Base-by-base conservation (phyloP, 208 protist genomes). In the Acanthamoeba healyi region DNA sequence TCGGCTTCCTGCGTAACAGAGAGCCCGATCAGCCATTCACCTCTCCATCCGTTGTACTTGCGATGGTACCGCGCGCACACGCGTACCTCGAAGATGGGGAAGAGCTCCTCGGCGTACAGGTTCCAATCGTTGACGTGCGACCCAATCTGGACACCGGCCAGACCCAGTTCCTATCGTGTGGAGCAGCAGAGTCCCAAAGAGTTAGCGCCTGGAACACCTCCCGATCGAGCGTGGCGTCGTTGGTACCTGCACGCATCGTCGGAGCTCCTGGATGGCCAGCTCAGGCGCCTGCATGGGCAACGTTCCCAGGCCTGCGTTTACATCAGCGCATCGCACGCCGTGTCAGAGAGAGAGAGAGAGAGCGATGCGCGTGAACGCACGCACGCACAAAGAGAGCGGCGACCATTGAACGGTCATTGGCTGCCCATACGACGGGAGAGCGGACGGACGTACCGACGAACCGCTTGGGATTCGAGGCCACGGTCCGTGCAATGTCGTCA, bases 131-230 rank as follows among this genome's bases (percentile, higher is more conserved):
- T 97, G 5, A 98, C 84, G 77, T 98, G 97, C 9, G 96, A 94
- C 19, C 98, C 98, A 42, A 98, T 98, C 61, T 98, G 96, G 29
- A 98, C 86, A 36, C 98, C 97, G 10, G 91, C 79, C 10, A 98
- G 58, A 0, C 97, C 97, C 15, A 98, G 91, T 4, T 98, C 97
- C 26, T 79, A 42, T 7, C 7, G 70, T 10, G 14, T 42, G 29
- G 17, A 22, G 7, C 70, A 79, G 61, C 61, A 84, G n/a, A n/a
- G n/a, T n/a, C n/a, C n/a, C n/a, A n/a, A n/a, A n/a, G n/a, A n/a
- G n/a, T n/a, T n/a, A n/a, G n/a, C n/a, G n/a, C n/a, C n/a, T n/a
- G n/a, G n/a, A n/a, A n/a, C n/a, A n/a, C n/a, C n/a, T n/a, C n/a
- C n/a, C n/a, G n/a, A n/a, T n/a, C n/a, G n/a, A n/a, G n/a, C n/a